These are phyloP conservation scores for Backusella tuberculispora DNA, from an alignment of 192 early-diverging fungal species.

Conservation along the genomic window DNA sequence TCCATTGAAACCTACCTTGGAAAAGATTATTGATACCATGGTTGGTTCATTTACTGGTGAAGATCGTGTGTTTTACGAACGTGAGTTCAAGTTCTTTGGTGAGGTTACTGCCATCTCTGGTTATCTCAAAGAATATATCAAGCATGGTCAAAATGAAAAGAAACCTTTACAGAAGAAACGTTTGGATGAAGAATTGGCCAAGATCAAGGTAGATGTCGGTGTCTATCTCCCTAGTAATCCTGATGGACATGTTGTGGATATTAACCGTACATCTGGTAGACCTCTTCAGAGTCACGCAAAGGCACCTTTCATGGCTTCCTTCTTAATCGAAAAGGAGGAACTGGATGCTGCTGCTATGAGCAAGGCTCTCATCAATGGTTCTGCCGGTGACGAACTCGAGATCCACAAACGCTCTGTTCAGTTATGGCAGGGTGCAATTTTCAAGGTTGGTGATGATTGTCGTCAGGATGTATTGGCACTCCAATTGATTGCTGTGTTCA, in stretches of 20 bases:
- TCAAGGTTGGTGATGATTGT: constrained; percentile 99
- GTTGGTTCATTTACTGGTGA: constrained; percentile 80
- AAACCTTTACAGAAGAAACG: constrained; percentile 73
- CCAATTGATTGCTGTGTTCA: constrained; percentile 97
- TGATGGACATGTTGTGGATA: constrained; percentile 91
- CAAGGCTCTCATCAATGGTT: constrained; percentile 40
- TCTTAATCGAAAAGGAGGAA: constrained; percentile 75
- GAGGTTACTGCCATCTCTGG: constrained; percentile 98
- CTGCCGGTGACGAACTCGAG: constrained; percentile 38
- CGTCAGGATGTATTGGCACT: constrained; percentile 97
- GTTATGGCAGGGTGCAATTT: constrained; percentile 89
- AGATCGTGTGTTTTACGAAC: constrained; percentile 91
- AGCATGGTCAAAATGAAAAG: constrained; percentile 90
- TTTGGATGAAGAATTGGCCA: constrained; percentile 96
- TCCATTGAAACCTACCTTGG: constrained; percentile 85
- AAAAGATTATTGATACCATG: constrained; percentile 85
- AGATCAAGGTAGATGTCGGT: constrained; percentile 93
- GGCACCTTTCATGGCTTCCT: constrained; percentile 99
- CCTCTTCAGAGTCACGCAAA: constrained; percentile 98
- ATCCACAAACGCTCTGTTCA: constrained; percentile 48
- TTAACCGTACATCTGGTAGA: constrained; percentile 91
- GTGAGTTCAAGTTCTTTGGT: constrained; percentile 96
- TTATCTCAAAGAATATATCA: constrained; percentile 92
- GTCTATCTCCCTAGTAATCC: constrained; percentile 98
- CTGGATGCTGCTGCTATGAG: constrained; percentile 61